Evolutionary conservation across 164 flowering plant species (phyloP).

Genomic region (Chimonanthus salicifolius): DNA sequence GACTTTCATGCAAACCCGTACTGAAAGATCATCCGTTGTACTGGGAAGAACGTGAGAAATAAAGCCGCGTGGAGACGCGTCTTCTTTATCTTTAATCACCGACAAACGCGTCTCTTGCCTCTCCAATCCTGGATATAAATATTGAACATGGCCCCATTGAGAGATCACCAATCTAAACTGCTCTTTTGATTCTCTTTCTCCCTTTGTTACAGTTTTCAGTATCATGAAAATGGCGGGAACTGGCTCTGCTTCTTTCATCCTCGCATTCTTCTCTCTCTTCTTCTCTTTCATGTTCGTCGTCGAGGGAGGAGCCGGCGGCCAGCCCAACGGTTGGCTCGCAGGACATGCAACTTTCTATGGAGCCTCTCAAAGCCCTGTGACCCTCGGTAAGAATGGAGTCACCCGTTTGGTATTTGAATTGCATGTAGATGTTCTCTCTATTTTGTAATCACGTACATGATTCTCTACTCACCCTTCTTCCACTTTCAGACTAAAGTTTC

Average conservation of each 20-base stretch:
- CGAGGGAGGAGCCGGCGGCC: constrained; percentile 15
- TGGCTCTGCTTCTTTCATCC: neutral
- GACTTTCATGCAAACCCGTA: too few relatives aligned
- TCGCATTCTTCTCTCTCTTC: neutral
- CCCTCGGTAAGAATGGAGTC: constrained; percentile 43
- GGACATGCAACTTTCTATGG: constrained; percentile 77
- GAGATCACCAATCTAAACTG: neutral
- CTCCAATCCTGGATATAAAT: neutral
- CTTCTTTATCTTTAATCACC: neutral
- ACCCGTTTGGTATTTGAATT: neutral
- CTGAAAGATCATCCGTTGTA: too few relatives aligned
- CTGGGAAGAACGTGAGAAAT: too few relatives aligned
- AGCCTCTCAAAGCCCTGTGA: constrained; percentile 39
- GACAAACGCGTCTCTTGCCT: neutral
- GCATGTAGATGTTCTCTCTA: too few relatives aligned
- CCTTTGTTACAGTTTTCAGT: neutral
- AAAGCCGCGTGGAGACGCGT: too few relatives aligned
- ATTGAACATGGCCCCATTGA: neutral
- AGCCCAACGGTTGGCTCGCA: constrained; percentile 34
- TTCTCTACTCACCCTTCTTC: neutral
- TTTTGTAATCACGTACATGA: neutral
- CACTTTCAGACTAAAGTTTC: neutral
- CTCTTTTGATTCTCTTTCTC: neutral
- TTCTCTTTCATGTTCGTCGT: neutral
- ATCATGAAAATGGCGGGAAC: neutral